Evolutionary conservation across 768 basidiomycete genomes (phyloP).

Genomic region (Lactifluus volemus): DNA sequence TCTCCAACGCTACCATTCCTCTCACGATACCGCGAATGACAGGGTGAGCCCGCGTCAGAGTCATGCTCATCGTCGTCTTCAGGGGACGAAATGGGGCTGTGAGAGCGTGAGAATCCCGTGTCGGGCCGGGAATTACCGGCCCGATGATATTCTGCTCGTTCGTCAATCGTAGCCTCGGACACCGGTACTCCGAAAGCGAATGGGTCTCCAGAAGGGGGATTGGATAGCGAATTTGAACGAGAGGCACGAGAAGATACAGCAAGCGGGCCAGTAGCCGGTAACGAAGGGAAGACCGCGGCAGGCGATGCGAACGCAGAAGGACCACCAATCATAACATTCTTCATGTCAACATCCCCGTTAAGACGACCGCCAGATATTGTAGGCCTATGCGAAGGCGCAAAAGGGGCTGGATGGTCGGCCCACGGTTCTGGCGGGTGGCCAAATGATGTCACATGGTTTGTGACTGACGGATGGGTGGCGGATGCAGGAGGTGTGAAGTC

Average conservation of each 20-base stretch:
- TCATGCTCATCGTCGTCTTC: constrained; percentile 30
- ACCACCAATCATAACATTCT: constrained; percentile 9
- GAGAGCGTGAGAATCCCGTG: constrained; percentile 21
- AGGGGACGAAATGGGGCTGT: constrained; percentile 23
- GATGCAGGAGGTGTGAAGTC: constrained; percentile 20
- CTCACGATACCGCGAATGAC: constrained; percentile 18
- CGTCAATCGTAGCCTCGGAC: constrained; percentile 21
- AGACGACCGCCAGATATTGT: constrained; percentile 24
- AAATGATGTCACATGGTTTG: constrained; percentile 26
- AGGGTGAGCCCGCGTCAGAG: constrained; percentile 24
- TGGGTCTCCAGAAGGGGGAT: constrained; percentile 21
- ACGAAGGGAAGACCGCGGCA: constrained; percentile 28
- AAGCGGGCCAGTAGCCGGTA: constrained; percentile 16
- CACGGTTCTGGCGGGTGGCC: constrained; percentile 23
- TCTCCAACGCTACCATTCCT: constrained; percentile 16
- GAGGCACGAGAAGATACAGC: constrained; percentile 22
- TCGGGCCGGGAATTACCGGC: constrained; percentile 22
- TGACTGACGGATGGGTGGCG: constrained; percentile 20
- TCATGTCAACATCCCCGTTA: constrained; percentile 18
- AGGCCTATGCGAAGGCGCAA: constrained; percentile 24
- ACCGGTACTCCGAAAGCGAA: constrained; percentile 25
- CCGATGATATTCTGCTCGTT: constrained; percentile 19
- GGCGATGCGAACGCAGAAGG: constrained; percentile 19
- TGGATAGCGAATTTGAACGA: constrained; percentile 28
- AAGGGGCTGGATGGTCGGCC: constrained; percentile 8